Evolutionary conservation across 495 filamentous ascomycete species (phyloP).

Genomic region (Penicillium cataractarum): DNA sequence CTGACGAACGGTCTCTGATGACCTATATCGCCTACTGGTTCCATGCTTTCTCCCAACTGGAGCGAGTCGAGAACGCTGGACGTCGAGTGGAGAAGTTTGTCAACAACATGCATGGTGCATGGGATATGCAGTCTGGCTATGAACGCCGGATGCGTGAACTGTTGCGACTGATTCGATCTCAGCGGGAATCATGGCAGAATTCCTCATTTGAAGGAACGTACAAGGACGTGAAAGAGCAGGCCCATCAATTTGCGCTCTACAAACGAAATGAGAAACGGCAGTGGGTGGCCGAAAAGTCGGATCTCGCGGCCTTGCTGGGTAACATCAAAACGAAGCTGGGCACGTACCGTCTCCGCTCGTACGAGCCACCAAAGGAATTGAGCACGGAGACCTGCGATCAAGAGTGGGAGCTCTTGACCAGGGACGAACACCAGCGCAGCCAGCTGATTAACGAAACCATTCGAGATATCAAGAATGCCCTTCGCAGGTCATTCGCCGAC

Average conservation of each 20-base stretch:
- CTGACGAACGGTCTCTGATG: conserved; percentile 96
- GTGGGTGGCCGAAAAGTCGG: conserved; percentile 97
- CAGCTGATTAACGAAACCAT: conserved; percentile 98
- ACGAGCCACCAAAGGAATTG: conserved; percentile 83
- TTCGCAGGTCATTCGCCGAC: conserved; percentile 91
- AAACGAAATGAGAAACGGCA: conserved; percentile 86
- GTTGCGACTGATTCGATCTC: conserved; percentile 70
- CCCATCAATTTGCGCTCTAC: conserved; percentile 77
- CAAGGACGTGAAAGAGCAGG: conserved; percentile 87
- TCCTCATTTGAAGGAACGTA: conserved; percentile 90
- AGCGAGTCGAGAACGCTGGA: conserved; percentile 95
- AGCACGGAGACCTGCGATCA: conserved; percentile 76
- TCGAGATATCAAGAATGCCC: conserved; percentile 92
- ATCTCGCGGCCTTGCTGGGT: conserved; percentile 88
- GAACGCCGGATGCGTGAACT: conserved; percentile 86
- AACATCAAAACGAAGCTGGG: conserved; percentile 98
- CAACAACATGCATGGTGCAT: conserved; percentile 98
- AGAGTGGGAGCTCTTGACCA: conserved; percentile 78
- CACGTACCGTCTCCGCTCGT: conserved; percentile 88
- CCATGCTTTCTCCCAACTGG: conserved; percentile 98
- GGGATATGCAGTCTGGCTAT: conserved; percentile 98
- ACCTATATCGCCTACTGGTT: conserved; percentile 99
- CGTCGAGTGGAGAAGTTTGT: conserved; percentile 97
- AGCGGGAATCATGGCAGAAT: conserved; percentile 73
- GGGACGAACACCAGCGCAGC: conserved; percentile 81